Percentiles rank a stretch among this genome's conserved stretches.
phyloP scores from a whole-genome alignment of 768 basidiomycete species.

The Strobilomyces echinocephalus region DNA sequence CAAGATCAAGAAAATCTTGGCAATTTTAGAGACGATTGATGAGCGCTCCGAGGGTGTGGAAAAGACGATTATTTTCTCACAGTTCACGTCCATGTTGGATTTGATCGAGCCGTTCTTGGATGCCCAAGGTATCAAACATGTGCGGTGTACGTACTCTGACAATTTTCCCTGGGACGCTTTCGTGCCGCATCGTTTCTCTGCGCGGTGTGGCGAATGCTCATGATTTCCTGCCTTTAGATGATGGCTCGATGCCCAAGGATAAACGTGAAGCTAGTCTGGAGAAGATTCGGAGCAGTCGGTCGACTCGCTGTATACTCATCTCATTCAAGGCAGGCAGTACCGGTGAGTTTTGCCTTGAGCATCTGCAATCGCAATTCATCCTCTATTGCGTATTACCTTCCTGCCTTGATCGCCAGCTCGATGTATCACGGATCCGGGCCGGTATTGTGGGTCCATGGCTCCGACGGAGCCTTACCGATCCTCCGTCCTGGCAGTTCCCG shows the following conservation, averaged over 20 bases:
- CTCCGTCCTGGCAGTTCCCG: neutral
- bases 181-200: neutral
- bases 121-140: constrained; percentile 62
- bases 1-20: constrained; percentile 81
- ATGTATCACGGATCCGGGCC: neutral
- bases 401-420: neutral
- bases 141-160: constrained; percentile 66
- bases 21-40: constrained; percentile 64
- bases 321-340: constrained; percentile 96
- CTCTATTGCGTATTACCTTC: neutral
- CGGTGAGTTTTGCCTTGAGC: constrained; percentile 43
- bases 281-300: constrained; percentile 58
- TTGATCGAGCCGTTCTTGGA: constrained; percentile 81
- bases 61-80: constrained; percentile 96
- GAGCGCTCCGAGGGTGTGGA: constrained; percentile 54
- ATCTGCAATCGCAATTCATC: neutral
- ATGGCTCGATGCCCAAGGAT: constrained; percentile 77
- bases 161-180: neutral
- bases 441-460: neutral
- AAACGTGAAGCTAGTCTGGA: constrained; percentile 73
- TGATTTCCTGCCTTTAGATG: constrained; percentile 50
- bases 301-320: constrained; percentile 77
- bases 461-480: no score
- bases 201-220: constrained; percentile 3
- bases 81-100: constrained; percentile 86